Percentiles rank a stretch among this genome's conserved stretches.
These are phyloP conservation scores for Tolypocladium tundrense DNA, from an alignment of 2,329 filamentous ascomycete genomes.

Conservation along the genomic window DNA sequence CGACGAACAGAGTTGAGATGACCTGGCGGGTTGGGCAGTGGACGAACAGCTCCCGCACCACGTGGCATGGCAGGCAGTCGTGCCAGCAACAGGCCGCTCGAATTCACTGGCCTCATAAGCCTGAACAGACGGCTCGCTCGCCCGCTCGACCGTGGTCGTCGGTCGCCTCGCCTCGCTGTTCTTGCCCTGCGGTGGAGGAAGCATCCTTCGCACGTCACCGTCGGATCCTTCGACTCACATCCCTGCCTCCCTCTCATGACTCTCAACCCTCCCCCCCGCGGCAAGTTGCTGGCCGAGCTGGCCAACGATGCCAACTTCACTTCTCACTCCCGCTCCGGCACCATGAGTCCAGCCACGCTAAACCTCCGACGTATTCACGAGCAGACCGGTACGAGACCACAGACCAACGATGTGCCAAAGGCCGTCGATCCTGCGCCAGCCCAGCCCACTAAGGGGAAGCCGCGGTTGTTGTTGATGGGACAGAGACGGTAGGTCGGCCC, in stretches of 20 bases:
- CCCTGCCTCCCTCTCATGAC: slow-evolving; percentile 15
- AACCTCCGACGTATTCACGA: slow-evolving; percentile 52
- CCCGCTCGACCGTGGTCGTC: background rate
- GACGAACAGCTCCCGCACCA: background rate
- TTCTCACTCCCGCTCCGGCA: slow-evolving; percentile 18
- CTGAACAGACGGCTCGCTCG: background rate
- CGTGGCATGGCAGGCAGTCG: background rate
- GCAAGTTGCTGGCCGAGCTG: slow-evolving; percentile 12
- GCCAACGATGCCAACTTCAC: slow-evolving; percentile 16
- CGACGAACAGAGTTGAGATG: background rate
- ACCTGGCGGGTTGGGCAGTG: background rate
- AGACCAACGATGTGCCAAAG: slow-evolving; percentile 37
- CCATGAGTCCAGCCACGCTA: slow-evolving; percentile 48
- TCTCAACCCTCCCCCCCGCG: slow-evolving; percentile 19
- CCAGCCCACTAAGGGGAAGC: slow-evolving; percentile 55
- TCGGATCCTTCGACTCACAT: background rate
- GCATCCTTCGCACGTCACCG: background rate
- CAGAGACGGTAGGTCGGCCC: slow-evolving; percentile 63
- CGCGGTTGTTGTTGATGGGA: slow-evolving; percentile 85
- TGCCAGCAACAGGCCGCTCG: background rate
- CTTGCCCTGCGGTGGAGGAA: background rate
- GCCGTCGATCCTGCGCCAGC: slow-evolving; percentile 33
- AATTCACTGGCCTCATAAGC: background rate
- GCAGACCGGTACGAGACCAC: slow-evolving; percentile 46
- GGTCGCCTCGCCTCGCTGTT: background rate